Base-by-base conservation (phyloP, 1,284 basidiomycete species). In the Coriolopsis trogii region DNA sequence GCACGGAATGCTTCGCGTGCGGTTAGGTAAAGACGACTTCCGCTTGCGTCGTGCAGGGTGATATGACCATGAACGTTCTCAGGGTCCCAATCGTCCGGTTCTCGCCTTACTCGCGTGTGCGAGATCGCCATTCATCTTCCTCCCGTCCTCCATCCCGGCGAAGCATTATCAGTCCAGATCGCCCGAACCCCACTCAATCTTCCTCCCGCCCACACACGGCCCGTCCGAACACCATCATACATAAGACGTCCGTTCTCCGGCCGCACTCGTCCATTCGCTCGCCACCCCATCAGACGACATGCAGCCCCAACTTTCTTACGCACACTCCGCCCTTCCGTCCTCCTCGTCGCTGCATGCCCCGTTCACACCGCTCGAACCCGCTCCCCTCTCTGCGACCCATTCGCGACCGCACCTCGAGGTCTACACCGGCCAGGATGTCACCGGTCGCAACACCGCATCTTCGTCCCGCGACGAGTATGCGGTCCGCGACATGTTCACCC, bases 401-500 rank as follows among this genome's bases (percentile, higher is more conserved):
- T 16, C 49, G 6, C 56, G 53, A 0, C 50, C 56, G 2, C 47
- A 53, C 28, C 47, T 55, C 30, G 44, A 58, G 16, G 37, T 55
- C 6, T 55, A 52, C 18, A 52, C 53, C 16, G 45, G 41, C 29
- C 41, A 45, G 20, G 8, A 20, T 12, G 16, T 46, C 13, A 15
- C 49, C 12, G 39, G 33, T 20, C 46, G 40, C 8, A 34, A 34
- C 28, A 15, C 49, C 10, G 28, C 23, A n/a, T 26, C 26, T 6
- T n/a, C 34, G 3, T 23, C 33, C 12, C 48, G 43, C 21, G 49
- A 43, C 21, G 53, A 55, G 20, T 55, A 55, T 18, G 38, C 41
- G 15, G 49, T 51, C 26, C 56, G 52, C 42, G 56, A 54, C 44
- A 50, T 55, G 41, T 51, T 52, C 36, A 58, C 56, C 6, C 50